Evolutionary conservation across 1,284 basidiomycete genomes (phyloP), one percentile per base, ranked within the genome.

Genomic region (Ganoderma sp.): DNA sequence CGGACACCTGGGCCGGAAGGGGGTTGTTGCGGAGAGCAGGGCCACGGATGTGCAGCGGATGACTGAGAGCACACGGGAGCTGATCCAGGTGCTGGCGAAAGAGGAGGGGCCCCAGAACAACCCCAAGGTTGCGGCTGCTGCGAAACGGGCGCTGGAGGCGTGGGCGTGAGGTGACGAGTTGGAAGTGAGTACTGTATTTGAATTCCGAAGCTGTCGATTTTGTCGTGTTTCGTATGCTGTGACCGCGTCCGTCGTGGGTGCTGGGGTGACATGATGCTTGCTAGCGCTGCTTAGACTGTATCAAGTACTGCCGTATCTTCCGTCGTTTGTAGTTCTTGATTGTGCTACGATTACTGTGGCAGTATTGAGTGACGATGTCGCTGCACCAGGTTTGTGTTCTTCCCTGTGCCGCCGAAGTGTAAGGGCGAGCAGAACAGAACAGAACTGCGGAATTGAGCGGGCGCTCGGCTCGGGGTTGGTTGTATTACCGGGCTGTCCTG

Each of bases 1-100:
- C 37, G 83, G 85, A 59, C 89, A 92, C 73, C 75, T 93, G 28
- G 85, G 81, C 52, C 76, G 84, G 61, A 85, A 84, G 71, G 83
- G 87, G 71, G 79, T 81, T 3, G 78, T 85, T 19, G 82, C 81
- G 14, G 74, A 71, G 59, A 76, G 71, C 72, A 75, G 76, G 65
- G 69, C 67, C 50, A 73, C 68, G 39, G 84, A 87, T 64, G 74
- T 89, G 63, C 78, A 79, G 25, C 79, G 77, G 58, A 76, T 92
- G 66, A 87, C 89, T 76, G 83, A 84, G 14, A 79, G 78, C 59
- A 79, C 86, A 22, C 78, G 81, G 59, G 83, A 86, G 41, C 82
- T 85, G n/a, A 74, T 92, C 45, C 84, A 89, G 66, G 64, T 65
- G n/a, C 73, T 74, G 15, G 72, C 76, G 39, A 71, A 70, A 58